phyloP scores from a whole-genome alignment of 768 basidiomycete species.

The Cyclocybe cylindracea region DNA sequence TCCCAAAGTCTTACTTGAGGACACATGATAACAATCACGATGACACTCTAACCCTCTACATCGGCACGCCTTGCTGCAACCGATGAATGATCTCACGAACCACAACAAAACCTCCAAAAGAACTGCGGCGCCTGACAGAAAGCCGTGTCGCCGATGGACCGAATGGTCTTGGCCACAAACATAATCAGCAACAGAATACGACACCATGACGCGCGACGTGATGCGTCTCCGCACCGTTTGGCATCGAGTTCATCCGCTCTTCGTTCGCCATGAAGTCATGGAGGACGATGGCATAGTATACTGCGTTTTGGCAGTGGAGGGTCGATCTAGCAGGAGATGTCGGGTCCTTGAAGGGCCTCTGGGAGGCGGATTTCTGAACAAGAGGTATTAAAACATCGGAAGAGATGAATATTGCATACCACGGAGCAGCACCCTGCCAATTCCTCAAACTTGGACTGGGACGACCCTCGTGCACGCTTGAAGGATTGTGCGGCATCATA shows the following conservation, averaged over 20 bases:
- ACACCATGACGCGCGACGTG: slow-evolving; percentile 99
- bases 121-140: slow-evolving; percentile 97
- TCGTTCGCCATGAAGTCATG: slow-evolving; percentile 97
- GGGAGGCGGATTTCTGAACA: slow-evolving; percentile 42
- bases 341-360: slow-evolving; percentile 18
- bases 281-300: slow-evolving; percentile 92
- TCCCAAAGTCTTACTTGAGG: too few species aligned
- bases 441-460: slow-evolving; percentile 87
- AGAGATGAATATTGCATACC: slow-evolving; percentile 26
- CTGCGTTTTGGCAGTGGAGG: slow-evolving; percentile 49
- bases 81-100: too few species aligned
- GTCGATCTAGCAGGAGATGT: slow-evolving; percentile 20
- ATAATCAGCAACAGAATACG: too few species aligned
- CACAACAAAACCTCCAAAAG: too few species aligned
- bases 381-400: slow-evolving; percentile 11
- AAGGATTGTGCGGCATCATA: slow-evolving; percentile 96
- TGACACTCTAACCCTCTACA: too few species aligned
- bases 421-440: slow-evolving; percentile 74
- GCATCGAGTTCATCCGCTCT: slow-evolving; percentile 95
- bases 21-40: too few species aligned
- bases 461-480: slow-evolving; percentile 90
- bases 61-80: too few species aligned
- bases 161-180: slow-evolving; percentile 99
- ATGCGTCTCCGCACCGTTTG: slow-evolving; percentile 89
- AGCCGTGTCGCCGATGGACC: slow-evolving; percentile 92